Evolutionary conservation across 1,284 basidiomycete species (phyloP).

Genomic region (Trichosporon sp.): DNA sequence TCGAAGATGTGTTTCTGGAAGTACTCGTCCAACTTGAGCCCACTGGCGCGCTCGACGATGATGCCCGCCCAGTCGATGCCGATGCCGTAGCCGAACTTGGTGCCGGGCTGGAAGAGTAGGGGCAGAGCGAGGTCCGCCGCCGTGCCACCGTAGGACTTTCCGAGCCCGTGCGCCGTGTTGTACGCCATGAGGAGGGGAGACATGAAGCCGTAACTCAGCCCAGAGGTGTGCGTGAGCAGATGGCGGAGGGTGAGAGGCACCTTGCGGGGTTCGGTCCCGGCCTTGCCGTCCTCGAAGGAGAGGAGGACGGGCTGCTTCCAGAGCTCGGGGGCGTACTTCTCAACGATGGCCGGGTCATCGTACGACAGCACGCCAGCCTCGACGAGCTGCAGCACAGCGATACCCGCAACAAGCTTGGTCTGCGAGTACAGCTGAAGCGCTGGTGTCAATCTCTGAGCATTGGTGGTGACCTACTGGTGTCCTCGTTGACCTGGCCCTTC

Average conservation of each 20-base stretch:
- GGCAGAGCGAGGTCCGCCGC: slow-evolving; percentile 32
- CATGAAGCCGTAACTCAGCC: slow-evolving; percentile 22
- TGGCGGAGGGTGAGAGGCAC: slow-evolving; percentile 44
- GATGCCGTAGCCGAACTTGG: slow-evolving; percentile 38
- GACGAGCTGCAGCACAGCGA: slow-evolving; percentile 48
- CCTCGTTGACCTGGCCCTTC: slow-evolving; percentile 36
- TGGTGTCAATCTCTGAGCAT: slow-evolving; percentile 1
- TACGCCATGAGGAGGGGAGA: background rate
- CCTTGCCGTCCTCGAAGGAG: slow-evolving; percentile 30
- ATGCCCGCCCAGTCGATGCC: slow-evolving; percentile 52
- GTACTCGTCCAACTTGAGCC: slow-evolving; percentile 43
- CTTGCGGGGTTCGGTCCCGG: slow-evolving; percentile 36
- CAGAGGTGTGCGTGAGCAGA: slow-evolving; percentile 45
- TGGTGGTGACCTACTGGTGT: slow-evolving; percentile 41
- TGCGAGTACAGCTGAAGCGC: slow-evolving; percentile 38
- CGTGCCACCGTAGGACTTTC: slow-evolving; percentile 19
- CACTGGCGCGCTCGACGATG: slow-evolving; percentile 44
- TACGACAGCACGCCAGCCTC: slow-evolving; percentile 44
- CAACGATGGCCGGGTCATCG: slow-evolving; percentile 38
- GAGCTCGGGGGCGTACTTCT: slow-evolving; percentile 42
- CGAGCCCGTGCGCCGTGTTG: slow-evolving; percentile 15
- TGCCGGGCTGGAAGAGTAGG: slow-evolving; percentile 45
- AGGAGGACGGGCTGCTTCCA: slow-evolving; percentile 34
- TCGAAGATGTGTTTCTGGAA: slow-evolving; percentile 47
- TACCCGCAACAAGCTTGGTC: slow-evolving; percentile 51